phyloP scores from a whole-genome alignment of 345 rosid genomes.

The Cochlearia excelsa region DNA sequence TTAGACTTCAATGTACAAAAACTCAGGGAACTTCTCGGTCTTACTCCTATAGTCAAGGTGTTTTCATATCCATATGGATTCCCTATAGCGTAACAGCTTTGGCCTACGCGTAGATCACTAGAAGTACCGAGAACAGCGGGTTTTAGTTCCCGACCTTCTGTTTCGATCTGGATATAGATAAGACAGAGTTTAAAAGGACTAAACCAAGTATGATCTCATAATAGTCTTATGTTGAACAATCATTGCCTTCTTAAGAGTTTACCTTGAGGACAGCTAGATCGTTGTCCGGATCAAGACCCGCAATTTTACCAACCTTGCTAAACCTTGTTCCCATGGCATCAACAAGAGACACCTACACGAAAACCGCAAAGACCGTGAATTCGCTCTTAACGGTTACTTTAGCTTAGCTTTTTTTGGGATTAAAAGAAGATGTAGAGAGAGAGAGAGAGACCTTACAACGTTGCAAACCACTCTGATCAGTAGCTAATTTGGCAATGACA shows the following conservation, averaged over 20 bases:
- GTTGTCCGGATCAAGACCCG: constrained; percentile 73
- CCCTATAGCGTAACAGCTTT: constrained; percentile 83
- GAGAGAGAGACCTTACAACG: constrained; percentile 66
- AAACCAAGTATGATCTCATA: background rate
- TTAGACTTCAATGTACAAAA: background rate
- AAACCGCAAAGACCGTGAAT: background rate
- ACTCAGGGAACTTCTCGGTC: constrained; percentile 6
- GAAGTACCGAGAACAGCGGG: constrained; percentile 78
- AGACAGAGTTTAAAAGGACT: background rate
- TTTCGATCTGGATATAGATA: constrained; percentile 49
- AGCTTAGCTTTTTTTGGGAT: background rate
- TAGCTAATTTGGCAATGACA: constrained; percentile 72
- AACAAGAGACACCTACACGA: constrained; percentile 53
- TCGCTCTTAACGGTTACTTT: background rate
- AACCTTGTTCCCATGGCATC: constrained; percentile 66
- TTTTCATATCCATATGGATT: constrained; percentile 89
- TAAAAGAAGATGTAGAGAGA: constrained; percentile 12
- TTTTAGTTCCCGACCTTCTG: constrained; percentile 58
- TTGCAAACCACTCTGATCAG: constrained; percentile 64
- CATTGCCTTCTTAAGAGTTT: background rate
- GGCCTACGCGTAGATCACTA: constrained; percentile 66
- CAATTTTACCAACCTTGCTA: constrained; percentile 57
- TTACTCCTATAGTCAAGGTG: constrained; percentile 94
- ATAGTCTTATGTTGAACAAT: background rate
- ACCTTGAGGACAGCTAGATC: constrained; percentile 89